Evolutionary conservation across 2,329 filamentous ascomycete genomes (phyloP).

Genomic region (Microsporum audouinii): DNA sequence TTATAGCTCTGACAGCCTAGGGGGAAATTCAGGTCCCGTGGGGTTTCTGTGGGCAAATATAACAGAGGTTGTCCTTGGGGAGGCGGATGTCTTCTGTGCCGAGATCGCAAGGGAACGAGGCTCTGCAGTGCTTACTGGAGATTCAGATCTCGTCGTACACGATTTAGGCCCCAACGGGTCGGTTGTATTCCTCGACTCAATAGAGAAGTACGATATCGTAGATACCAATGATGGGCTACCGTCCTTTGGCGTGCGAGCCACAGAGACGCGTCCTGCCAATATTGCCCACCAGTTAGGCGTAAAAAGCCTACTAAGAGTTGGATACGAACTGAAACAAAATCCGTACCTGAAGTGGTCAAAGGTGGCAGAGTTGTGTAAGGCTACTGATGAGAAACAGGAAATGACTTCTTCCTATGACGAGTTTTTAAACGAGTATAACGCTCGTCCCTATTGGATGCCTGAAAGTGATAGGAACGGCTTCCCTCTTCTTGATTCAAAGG

Average conservation of each 20-base stretch:
- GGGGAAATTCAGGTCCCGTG: neutral
- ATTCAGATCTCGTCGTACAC: conserved; percentile 74
- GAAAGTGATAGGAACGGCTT: neutral
- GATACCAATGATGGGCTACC: neutral
- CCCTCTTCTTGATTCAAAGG: conserved; percentile 36
- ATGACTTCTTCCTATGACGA: conserved; percentile 18
- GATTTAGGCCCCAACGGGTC: conserved; percentile 51
- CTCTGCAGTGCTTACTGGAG: conserved; percentile 60
- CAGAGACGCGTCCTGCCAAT: conserved; percentile 28
- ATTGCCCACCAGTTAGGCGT: conserved; percentile 27
- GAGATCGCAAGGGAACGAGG: conserved; percentile 46
- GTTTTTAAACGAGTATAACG: conserved; percentile 30
- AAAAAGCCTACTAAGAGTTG: conserved; percentile 25
- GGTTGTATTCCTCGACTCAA: conserved; percentile 58
- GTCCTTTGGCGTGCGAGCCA: conserved; percentile 20
- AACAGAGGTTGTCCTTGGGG: conserved; percentile 59
- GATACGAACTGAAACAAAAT: conserved; percentile 30
- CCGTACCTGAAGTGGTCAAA: conserved; percentile 10
- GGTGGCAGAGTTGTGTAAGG: conserved; percentile 23
- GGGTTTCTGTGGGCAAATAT: conserved; percentile 23
- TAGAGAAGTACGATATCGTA: conserved; percentile 25
- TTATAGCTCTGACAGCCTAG: conserved; percentile 8
- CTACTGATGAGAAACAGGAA: conserved; percentile 12
- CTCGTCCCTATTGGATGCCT: conserved; percentile 7
- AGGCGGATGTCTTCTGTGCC: conserved; percentile 76